Conservation (phyloP, 2,329 filamentous ascomycete species). For the Fusarium succisae region DNA sequence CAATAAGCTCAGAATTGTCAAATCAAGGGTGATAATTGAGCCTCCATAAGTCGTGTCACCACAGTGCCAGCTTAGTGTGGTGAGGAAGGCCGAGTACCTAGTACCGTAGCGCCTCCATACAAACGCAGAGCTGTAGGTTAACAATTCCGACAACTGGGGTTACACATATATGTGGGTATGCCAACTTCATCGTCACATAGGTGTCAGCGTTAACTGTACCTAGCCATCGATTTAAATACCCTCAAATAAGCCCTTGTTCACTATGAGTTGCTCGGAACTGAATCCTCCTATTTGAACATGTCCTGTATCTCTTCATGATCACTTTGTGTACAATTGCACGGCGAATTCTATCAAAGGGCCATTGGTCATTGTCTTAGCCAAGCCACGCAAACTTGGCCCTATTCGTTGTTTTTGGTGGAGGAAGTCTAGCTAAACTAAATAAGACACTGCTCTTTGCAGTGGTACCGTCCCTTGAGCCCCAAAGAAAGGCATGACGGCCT, state of each 20-base stretch:
- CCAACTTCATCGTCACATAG: background rate
- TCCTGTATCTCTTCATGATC: background rate
- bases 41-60: constrained; percentile 1
- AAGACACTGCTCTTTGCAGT: constrained; percentile 46
- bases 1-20: background rate
- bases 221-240: background rate
- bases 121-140: background rate
- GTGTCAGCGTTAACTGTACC: background rate
- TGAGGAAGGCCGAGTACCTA: background rate
- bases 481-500: constrained; percentile 44
- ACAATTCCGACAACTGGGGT: background rate
- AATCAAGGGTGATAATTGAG: background rate
- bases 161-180: background rate
- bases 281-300: background rate
- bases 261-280: background rate
- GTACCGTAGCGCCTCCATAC: background rate
- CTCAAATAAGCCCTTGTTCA: background rate
- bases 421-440: constrained; percentile 51
- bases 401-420: constrained; percentile 44
- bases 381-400: constrained; percentile 44
- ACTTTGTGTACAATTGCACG: background rate
- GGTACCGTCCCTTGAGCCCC: constrained; percentile 45
- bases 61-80: background rate
- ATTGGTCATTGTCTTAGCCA: constrained; percentile 38
- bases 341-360: constrained; percentile 8